These are phyloP conservation scores for Colletotrichum melonis DNA, from an alignment of 2,329 filamentous ascomycete species.

Conservation along the genomic window DNA sequence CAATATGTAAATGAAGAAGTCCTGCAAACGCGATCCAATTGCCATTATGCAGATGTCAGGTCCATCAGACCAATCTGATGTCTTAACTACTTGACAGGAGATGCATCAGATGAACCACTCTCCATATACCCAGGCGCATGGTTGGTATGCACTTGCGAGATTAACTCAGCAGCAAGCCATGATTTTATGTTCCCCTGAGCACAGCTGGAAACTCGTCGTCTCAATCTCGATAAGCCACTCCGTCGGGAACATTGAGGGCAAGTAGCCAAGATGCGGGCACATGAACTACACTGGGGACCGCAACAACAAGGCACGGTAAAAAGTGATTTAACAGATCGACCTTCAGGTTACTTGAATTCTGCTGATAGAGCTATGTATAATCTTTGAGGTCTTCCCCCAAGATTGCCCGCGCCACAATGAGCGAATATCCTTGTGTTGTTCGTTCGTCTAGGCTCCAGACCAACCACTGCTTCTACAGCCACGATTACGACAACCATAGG, in stretches of 20 bases:
- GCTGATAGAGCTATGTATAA: background rate
- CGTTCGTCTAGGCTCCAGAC: too few species aligned
- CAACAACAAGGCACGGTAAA: background rate
- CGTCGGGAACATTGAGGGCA: background rate
- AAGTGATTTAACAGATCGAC: background rate
- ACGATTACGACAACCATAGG: too few species aligned
- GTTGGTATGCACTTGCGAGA: background rate
- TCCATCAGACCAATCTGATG: background rate
- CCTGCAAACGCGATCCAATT: background rate
- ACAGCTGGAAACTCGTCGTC: too few species aligned
- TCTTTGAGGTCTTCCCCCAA: too few species aligned
- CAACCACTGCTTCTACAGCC: too few species aligned
- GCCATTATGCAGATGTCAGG: background rate
- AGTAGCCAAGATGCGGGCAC: background rate
- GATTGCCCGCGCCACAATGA: too few species aligned
- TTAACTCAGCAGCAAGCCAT: background rate
- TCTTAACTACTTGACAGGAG: background rate
- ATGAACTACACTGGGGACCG: background rate
- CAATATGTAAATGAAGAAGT: background rate
- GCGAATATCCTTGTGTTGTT: too few species aligned
- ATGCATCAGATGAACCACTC: background rate
- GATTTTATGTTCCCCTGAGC: background rate
- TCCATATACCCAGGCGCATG: too few species aligned
- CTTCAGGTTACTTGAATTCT: background rate
- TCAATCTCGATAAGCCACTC: conserved; percentile 1